phyloP scores from a whole-genome alignment of 2,329 filamentous ascomycete species.

The Myriosclerotinia scirpicola region DNA sequence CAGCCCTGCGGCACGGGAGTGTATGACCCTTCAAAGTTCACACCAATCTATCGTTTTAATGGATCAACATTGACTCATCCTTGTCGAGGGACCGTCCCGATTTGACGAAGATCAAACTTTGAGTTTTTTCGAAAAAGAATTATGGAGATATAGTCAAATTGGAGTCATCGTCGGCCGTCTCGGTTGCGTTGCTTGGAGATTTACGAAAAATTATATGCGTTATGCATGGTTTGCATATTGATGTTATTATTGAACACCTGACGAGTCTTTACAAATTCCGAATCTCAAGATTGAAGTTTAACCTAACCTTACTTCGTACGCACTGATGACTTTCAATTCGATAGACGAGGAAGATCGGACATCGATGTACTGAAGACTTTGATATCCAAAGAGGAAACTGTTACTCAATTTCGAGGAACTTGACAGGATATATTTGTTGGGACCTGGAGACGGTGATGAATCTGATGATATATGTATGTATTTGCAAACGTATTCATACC shows the following conservation, averaged over 20 bases:
- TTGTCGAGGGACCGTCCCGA: not conserved
- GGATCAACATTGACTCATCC: constrained; percentile 5
- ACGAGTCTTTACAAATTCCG: not conserved
- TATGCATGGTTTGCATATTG: not conserved
- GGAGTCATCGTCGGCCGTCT: not conserved
- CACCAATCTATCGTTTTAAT: not conserved
- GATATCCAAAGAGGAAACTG: not conserved
- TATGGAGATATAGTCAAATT: constrained; percentile 14
- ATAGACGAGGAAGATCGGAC: not conserved
- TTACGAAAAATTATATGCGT: not conserved
- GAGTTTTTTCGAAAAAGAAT: not conserved
- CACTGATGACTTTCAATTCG: constrained; percentile 3
- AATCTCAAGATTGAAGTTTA: not conserved
- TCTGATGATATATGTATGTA: not conserved
- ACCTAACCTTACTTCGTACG: no score
- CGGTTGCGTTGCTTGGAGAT: not conserved
- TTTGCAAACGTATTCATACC: constrained; percentile 13
- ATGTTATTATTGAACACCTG: not conserved
- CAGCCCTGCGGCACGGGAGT: constrained; percentile 11
- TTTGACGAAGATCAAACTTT: constrained; percentile 3
- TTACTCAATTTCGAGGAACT: not conserved
- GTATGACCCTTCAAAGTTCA: not conserved
- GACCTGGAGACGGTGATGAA: not conserved
- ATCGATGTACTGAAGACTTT: not conserved
- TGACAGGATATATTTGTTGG: not conserved